phyloP scores from a whole-genome alignment of 805 yeast species.

The Isabelozyma pseudorhagii region DNA sequence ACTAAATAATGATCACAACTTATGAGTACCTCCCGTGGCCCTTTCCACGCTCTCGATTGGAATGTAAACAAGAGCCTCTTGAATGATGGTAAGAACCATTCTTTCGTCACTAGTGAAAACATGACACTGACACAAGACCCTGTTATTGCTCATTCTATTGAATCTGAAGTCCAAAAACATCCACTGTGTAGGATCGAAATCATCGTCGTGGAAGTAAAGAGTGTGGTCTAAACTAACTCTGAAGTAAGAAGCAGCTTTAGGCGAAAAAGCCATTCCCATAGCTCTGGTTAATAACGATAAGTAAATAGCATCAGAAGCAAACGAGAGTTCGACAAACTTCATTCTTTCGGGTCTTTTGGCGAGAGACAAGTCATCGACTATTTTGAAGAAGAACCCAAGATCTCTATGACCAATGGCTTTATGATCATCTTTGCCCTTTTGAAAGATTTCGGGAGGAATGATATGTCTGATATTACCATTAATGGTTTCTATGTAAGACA shows the following conservation, averaged over 20 bases:
- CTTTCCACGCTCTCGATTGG: slow-evolving; percentile 1
- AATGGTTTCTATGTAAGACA: slow-evolving; percentile 22
- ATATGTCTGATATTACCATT: slow-evolving; percentile 24
- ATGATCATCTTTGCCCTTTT: background rate
- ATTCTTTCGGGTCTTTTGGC: slow-evolving; percentile 19
- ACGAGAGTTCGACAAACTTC: slow-evolving; percentile 18
- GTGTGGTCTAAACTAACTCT: slow-evolving; percentile 38
- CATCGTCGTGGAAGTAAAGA: slow-evolving; percentile 31
- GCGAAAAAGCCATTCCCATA: slow-evolving; percentile 17
- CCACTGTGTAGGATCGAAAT: slow-evolving; percentile 35
- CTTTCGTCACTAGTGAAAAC: slow-evolving; percentile 25
- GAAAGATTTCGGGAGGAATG: slow-evolving; percentile 20
- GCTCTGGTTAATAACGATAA: slow-evolving; percentile 24
- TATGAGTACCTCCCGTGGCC: slow-evolving; percentile 3
- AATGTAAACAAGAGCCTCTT: slow-evolving; percentile 27
- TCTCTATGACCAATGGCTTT: slow-evolving; percentile 13
- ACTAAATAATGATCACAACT: background rate
- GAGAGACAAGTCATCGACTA: slow-evolving; percentile 22
- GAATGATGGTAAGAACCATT: slow-evolving; percentile 27
- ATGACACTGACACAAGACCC: slow-evolving; percentile 26
- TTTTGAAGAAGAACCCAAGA: slow-evolving; percentile 27
- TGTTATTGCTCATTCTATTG: slow-evolving; percentile 28
- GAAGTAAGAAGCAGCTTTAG: slow-evolving; percentile 19
- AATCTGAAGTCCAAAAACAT: slow-evolving; percentile 32
- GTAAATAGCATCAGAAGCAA: slow-evolving; percentile 29